A percentile compares a stretch with the other conserved stretches of the same genome.
phyloP scores from a whole-genome alignment of 2,329 filamentous ascomycete genomes.

The Phialemoniopsis sp. region DNA sequence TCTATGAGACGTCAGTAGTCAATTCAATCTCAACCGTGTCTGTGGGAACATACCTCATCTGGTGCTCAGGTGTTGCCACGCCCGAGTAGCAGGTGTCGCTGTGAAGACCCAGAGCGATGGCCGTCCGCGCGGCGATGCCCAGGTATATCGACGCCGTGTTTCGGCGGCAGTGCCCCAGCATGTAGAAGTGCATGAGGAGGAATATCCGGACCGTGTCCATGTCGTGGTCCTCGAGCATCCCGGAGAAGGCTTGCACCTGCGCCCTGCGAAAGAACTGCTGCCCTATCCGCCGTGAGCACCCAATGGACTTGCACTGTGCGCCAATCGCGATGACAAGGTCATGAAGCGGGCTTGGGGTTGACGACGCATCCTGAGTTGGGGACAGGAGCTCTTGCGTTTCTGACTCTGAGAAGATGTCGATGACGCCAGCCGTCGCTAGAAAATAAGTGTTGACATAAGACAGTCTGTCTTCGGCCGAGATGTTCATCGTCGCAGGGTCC shows the following conservation, averaged over 20 bases:
- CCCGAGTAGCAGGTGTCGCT: too few species aligned
- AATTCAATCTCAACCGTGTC: too few species aligned
- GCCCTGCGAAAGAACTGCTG: constrained; percentile 12
- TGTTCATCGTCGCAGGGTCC: too few species aligned
- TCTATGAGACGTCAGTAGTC: constrained; percentile 11
- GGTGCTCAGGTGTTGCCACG: too few species aligned
- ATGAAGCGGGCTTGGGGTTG: too few species aligned
- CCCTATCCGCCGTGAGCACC: constrained; percentile 5
- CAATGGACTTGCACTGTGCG: constrained; percentile 11
- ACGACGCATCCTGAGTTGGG: too few species aligned
- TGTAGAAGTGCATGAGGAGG: constrained; percentile 55
- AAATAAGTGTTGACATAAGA: too few species aligned
- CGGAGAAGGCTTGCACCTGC: constrained; percentile 34
- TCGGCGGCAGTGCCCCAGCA: constrained; percentile 53
- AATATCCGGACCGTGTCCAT: constrained; percentile 48
- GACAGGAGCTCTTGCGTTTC: too few species aligned
- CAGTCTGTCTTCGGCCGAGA: too few species aligned
- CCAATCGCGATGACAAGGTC: constrained; percentile 15
- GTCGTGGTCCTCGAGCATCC: constrained; percentile 49
- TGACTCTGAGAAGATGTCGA: too few species aligned
- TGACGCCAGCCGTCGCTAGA: too few species aligned
- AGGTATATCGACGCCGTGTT: constrained; percentile 62
- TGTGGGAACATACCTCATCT: too few species aligned
- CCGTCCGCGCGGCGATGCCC: constrained; percentile 53
- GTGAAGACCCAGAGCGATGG: constrained; percentile 53